Evolutionary conservation across 2,329 filamentous ascomycete genomes (phyloP).

Genomic region (Cylindrodendrum hubeiense): DNA sequence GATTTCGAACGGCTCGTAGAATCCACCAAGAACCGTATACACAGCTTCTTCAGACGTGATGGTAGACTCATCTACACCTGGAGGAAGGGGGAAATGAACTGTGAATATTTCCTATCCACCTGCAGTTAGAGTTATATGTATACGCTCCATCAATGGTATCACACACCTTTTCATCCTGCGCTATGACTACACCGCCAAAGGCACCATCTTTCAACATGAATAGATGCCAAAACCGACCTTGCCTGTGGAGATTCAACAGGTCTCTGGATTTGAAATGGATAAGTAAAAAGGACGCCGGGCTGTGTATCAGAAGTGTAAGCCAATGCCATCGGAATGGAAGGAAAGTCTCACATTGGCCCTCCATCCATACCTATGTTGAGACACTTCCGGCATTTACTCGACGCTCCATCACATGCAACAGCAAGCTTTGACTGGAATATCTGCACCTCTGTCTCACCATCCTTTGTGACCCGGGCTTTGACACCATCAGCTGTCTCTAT

Average conservation of each 20-base stretch:
- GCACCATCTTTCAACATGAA: slow-evolving; percentile 5
- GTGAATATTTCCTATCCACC: slow-evolving; percentile 7
- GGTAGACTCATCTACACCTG: not conserved
- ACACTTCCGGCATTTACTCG: not conserved
- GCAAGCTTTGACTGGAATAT: not conserved
- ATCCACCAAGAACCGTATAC: slow-evolving; percentile 21
- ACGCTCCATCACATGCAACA: slow-evolving; percentile 16
- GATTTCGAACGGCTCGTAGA: slow-evolving; percentile 16
- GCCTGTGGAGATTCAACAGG: slow-evolving; percentile 1
- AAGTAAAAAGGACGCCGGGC: not conserved
- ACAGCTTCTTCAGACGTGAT: slow-evolving; percentile 14
- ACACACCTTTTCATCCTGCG: slow-evolving; percentile 14
- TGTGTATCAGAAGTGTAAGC: not conserved
- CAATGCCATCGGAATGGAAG: no score
- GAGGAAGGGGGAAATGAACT: not conserved
- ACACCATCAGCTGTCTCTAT: not conserved
- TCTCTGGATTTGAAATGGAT: slow-evolving; percentile 15
- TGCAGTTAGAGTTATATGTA: not conserved
- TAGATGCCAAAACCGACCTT: slow-evolving; percentile 17
- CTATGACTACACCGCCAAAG: slow-evolving; percentile 9
- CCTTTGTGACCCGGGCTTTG: not conserved
- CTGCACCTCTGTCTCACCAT: not conserved
- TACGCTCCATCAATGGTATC: not conserved
- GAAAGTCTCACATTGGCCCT: slow-evolving; percentile 10
- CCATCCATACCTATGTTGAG: slow-evolving; percentile 8